phyloP scores from a whole-genome alignment of 1,284 basidiomycete genomes.

The Gastroboletus turbinatus region DNA sequence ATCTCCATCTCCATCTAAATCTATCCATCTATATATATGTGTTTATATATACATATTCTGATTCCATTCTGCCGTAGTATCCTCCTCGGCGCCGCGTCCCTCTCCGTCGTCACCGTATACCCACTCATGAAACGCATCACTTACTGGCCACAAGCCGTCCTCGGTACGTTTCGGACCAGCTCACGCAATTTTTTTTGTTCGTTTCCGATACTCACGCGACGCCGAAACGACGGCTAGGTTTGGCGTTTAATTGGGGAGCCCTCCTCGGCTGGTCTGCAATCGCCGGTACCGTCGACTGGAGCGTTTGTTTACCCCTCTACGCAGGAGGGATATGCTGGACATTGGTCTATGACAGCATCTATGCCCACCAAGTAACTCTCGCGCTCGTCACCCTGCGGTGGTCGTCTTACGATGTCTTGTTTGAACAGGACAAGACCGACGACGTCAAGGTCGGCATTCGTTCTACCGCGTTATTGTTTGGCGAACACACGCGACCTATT shows the following conservation, averaged over 20 bases:
- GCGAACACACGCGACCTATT: constrained; percentile 72
- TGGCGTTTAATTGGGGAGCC: constrained; percentile 98
- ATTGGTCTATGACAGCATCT: constrained; percentile 96
- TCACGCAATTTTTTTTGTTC: neutral
- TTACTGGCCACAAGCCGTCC: constrained; percentile 93
- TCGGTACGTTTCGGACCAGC: constrained; percentile 60
- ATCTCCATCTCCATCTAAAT: no score
- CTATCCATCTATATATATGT: neutral
- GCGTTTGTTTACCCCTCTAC: constrained; percentile 85
- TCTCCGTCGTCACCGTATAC: constrained; percentile 87
- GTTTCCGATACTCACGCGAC: neutral
- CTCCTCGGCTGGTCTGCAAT: constrained; percentile 96
- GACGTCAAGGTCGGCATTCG: constrained; percentile 89
- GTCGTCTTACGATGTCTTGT: neutral
- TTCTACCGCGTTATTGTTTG: constrained; percentile 93
- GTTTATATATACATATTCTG: neutral
- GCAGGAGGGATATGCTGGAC: constrained; percentile 92
- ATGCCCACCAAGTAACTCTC: constrained; percentile 85
- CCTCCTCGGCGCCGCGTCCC: constrained; percentile 85
- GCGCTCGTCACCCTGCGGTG: neutral
- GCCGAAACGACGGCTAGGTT: constrained; percentile 48
- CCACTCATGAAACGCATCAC: constrained; percentile 98
- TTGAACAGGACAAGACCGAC: constrained; percentile 85
- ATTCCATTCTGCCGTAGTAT: constrained; percentile 56
- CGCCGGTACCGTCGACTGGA: constrained; percentile 81